Evolutionary conservation across 1,284 basidiomycete genomes (phyloP).

Genomic region (Vanrija pseudolonga): DNA sequence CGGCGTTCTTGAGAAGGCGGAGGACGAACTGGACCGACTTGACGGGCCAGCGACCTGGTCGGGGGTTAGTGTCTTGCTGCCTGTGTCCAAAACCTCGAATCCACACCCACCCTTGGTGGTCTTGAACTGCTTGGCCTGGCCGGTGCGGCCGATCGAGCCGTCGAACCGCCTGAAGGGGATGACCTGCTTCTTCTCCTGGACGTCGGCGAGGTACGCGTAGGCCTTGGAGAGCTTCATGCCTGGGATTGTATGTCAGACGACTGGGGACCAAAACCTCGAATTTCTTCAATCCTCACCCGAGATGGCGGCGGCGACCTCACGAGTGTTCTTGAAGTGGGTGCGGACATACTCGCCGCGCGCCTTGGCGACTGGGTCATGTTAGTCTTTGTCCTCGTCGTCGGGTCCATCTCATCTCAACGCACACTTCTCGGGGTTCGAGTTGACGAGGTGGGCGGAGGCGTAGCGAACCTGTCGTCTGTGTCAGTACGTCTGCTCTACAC

Average conservation of each 20-base stretch:
- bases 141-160: constrained; percentile 94
- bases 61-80: constrained; percentile 1
- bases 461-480: constrained; percentile 67
- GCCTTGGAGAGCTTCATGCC: constrained; percentile 95
- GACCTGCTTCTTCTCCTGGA: constrained; percentile 93
- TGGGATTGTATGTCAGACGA: constrained; percentile 30
- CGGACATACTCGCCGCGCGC: constrained; percentile 96
- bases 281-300: constrained; percentile 57
- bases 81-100: neutral
- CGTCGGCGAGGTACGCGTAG: constrained; percentile 89
- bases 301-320: constrained; percentile 84
- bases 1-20: constrained; percentile 95
- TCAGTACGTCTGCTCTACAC: constrained; percentile 4
- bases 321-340: constrained; percentile 99
- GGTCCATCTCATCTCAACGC: constrained; percentile 41
- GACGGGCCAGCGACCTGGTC: constrained; percentile 95
- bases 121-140: constrained; percentile 97
- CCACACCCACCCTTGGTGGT: constrained; percentile 80
- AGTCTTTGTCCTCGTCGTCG: neutral
- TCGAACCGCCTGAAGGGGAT: constrained; percentile 97
- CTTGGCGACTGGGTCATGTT: constrained; percentile 63
- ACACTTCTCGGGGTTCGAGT: constrained; percentile 92
- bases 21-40: constrained; percentile 97
- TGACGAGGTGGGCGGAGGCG: constrained; percentile 71
- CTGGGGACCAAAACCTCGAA: neutral